phyloP scores from a whole-genome alignment of 2,329 filamentous ascomycete species.

The Fusarium nurragi region DNA sequence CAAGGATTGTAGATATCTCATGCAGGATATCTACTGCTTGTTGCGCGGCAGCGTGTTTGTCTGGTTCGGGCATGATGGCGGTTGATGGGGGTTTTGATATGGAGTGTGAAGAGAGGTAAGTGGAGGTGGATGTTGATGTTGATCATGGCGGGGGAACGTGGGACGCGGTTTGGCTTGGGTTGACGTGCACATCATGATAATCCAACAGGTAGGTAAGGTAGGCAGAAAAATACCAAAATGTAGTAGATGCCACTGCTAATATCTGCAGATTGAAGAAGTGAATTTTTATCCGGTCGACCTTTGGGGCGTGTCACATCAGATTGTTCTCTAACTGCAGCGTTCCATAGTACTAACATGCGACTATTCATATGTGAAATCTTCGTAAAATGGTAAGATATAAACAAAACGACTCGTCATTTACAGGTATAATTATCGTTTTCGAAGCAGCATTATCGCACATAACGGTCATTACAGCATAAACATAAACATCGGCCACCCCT shows the following conservation, averaged over 20 bases:
- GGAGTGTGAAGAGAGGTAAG: slow-evolving; percentile 18
- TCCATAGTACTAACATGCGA: not conserved
- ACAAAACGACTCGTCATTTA: not conserved
- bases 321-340: not conserved
- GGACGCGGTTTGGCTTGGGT: slow-evolving; percentile 20
- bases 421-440: slow-evolving; percentile 14
- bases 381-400: not conserved
- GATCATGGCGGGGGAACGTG: slow-evolving; percentile 38
- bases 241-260: too few species aligned
- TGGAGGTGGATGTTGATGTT: slow-evolving; percentile 29
- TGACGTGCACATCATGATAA: slow-evolving; percentile 7
- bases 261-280: not conserved
- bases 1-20: slow-evolving; percentile 88
- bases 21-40: slow-evolving; percentile 85
- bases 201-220: not conserved
- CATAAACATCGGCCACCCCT: slow-evolving; percentile 24
- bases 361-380: not conserved
- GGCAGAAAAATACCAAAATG: not conserved
- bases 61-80: slow-evolving; percentile 59
- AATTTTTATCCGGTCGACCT: not conserved
- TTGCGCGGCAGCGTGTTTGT: slow-evolving; percentile 80
- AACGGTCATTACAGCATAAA: slow-evolving; percentile 14
- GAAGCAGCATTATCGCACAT: slow-evolving; percentile 20
- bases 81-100: slow-evolving; percentile 11
- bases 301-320: not conserved